These are phyloP conservation scores for Achaetomium macrosporum DNA, from an alignment of 2,329 filamentous ascomycete genomes.

Conservation along the genomic window DNA sequence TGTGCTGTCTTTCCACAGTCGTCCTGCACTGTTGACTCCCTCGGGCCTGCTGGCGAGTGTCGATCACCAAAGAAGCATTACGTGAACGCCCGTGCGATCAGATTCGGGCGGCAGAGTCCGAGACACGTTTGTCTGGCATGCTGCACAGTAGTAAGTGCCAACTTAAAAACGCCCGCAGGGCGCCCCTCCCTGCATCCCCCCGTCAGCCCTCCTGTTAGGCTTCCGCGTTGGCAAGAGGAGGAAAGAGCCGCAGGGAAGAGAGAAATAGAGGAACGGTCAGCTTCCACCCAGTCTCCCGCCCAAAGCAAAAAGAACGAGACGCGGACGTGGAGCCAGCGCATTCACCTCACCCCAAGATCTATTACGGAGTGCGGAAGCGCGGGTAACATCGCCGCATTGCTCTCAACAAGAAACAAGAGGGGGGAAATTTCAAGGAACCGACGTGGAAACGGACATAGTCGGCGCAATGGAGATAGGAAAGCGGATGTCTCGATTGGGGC, in stretches of 20 bases:
- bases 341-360: no score
- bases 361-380: not conserved
- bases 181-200: slow-evolving; percentile 23
- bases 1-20: not conserved
- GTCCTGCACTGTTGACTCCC: not conserved
- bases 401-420: not conserved
- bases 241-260: not conserved
- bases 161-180: slow-evolving; percentile 26
- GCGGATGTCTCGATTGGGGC: slow-evolving; percentile 15
- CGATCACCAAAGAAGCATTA: slow-evolving; percentile 12
- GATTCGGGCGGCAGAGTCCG: slow-evolving; percentile 9
- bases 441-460: not conserved
- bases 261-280: not conserved
- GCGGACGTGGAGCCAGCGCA: no score
- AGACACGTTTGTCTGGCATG: slow-evolving; percentile 23
- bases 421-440: not conserved
- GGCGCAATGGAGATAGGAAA: slow-evolving; percentile 9
- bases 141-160: slow-evolving; percentile 39
- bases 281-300: not conserved
- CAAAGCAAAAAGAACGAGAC: not conserved
- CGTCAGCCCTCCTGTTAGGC: not conserved
- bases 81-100: not conserved
- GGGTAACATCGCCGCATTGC: not conserved
- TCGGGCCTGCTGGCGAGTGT: slow-evolving; percentile 7
- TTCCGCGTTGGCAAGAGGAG: not conserved